Conservation (phyloP, 768 basidiomycete species). For the Trametes gibbosa region DNA sequence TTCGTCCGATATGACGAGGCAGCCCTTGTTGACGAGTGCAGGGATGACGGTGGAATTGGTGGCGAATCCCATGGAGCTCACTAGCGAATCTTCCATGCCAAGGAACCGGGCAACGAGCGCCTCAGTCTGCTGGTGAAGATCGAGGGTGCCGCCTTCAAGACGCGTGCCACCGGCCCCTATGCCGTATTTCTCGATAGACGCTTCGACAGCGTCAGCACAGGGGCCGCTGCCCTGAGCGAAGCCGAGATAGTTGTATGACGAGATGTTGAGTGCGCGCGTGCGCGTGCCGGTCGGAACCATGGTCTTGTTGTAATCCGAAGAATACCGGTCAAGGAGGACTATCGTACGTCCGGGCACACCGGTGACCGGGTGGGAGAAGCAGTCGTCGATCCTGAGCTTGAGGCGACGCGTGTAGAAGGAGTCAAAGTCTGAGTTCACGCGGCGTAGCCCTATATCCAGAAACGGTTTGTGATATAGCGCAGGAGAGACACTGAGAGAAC, state of each 20-base stretch:
- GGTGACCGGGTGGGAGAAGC: slow-evolving; percentile 89
- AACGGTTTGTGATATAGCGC: slow-evolving; percentile 11
- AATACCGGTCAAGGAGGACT: slow-evolving; percentile 77
- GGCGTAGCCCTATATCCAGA: slow-evolving; percentile 75
- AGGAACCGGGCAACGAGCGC: slow-evolving; percentile 87
- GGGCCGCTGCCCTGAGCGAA: slow-evolving; percentile 93
- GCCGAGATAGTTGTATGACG: slow-evolving; percentile 98
- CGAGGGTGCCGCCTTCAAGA: slow-evolving; percentile 81
- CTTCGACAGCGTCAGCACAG: slow-evolving; percentile 93
- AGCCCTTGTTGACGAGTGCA: slow-evolving; percentile 86
- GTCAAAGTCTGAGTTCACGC: slow-evolving; percentile 97
- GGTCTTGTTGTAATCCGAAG: slow-evolving; percentile 77
- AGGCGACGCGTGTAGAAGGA: slow-evolving; percentile 98
- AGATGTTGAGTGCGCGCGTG: slow-evolving; percentile 92
- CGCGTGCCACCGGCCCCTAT: slow-evolving; percentile 73
- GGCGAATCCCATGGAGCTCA: slow-evolving; percentile 95
- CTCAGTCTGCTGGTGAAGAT: slow-evolving; percentile 80
- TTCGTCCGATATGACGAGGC: slow-evolving; percentile 95
- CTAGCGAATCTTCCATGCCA: slow-evolving; percentile 85
- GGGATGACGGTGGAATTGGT: slow-evolving; percentile 94
- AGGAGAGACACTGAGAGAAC: background rate
- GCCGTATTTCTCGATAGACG: slow-evolving; percentile 77
- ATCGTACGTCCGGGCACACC: slow-evolving; percentile 96
- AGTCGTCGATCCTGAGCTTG: slow-evolving; percentile 92
- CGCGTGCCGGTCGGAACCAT: slow-evolving; percentile 73